phyloP scores from a whole-genome alignment of 2,329 filamentous ascomycete species.

The Sordariomycetes sp. region DNA sequence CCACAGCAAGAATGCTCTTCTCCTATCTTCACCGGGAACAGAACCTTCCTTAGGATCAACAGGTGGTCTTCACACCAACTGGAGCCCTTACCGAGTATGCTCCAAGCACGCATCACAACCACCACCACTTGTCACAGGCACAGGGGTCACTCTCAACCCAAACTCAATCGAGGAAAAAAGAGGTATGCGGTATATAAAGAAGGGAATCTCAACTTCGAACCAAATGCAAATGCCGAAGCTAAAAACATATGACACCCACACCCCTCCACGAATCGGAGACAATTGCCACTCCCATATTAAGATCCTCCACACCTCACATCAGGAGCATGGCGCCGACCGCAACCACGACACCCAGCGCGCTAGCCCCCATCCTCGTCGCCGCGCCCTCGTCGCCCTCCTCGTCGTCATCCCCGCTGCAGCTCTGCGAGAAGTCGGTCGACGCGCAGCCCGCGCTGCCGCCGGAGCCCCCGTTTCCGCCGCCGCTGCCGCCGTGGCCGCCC shows the following conservation, averaged over 20 bases:
- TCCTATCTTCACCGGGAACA: no score
- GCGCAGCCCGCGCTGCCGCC: background rate
- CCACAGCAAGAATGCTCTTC: no score
- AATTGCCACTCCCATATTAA: background rate
- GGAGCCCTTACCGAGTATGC: no score
- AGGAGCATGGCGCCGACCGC: conserved; percentile 1
- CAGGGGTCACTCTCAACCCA: no score
- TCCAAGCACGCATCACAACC: no score
- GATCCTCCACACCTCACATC: background rate
- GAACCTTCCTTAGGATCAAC: no score
- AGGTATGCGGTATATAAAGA: background rate
- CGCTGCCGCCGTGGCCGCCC: background rate
- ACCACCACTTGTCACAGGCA: no score
- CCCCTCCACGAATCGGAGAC: background rate
- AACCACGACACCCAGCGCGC: conserved; percentile 1
- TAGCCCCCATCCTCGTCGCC: background rate
- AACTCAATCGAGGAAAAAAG: background rate
- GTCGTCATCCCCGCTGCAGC: conserved; percentile 2
- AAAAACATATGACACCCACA: background rate
- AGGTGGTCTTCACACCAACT: no score
- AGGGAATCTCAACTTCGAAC: background rate
- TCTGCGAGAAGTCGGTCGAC: conserved; percentile 8
- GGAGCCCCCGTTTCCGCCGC: background rate
- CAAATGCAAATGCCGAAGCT: background rate
- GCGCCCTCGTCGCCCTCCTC: background rate